Conservation (phyloP, 139 green algal species). For the Chlorella sp. region DNA sequence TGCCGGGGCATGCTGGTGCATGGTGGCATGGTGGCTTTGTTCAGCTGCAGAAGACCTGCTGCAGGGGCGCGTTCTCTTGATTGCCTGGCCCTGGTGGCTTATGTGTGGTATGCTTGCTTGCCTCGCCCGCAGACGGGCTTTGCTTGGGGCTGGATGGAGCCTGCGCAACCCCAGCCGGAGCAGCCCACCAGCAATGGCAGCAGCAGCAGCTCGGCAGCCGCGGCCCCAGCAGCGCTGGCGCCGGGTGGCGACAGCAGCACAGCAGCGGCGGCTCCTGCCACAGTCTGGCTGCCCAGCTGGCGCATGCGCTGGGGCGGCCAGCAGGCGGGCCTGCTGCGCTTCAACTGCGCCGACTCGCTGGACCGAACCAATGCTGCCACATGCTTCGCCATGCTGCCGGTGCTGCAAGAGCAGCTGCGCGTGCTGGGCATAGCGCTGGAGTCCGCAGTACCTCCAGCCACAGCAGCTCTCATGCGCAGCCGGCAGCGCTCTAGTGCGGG, state of each 20-base stretch:
- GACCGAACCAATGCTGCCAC: slow-evolving; percentile 97
- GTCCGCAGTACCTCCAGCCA: slow-evolving; percentile 30
- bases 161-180: neutral
- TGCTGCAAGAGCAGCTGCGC: slow-evolving; percentile 64
- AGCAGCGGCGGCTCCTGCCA: slow-evolving; percentile 4
- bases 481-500: slow-evolving; percentile 7
- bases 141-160: slow-evolving; percentile 23
- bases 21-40: too few species aligned
- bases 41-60: neutral
- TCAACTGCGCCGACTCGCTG: slow-evolving; percentile 98
- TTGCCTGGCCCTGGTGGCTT: too few species aligned
- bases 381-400: slow-evolving; percentile 83
- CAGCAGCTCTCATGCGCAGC: slow-evolving; percentile 35
- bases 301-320: slow-evolving; percentile 55
- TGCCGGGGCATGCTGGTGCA: too few species aligned
- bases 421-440: slow-evolving; percentile 71
- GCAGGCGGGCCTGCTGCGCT: slow-evolving; percentile 82
- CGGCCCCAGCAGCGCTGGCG: neutral
- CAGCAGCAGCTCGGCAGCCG: neutral
- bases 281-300: slow-evolving; percentile 54
- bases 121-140: slow-evolving; percentile 25
- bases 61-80: neutral
- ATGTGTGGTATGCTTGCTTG: neutral
- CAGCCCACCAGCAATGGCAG: neutral
- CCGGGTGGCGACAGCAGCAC: neutral